Evolutionary conservation across 306 rosid genomes (phyloP).

Genomic region (Cicer chorassanicum): DNA sequence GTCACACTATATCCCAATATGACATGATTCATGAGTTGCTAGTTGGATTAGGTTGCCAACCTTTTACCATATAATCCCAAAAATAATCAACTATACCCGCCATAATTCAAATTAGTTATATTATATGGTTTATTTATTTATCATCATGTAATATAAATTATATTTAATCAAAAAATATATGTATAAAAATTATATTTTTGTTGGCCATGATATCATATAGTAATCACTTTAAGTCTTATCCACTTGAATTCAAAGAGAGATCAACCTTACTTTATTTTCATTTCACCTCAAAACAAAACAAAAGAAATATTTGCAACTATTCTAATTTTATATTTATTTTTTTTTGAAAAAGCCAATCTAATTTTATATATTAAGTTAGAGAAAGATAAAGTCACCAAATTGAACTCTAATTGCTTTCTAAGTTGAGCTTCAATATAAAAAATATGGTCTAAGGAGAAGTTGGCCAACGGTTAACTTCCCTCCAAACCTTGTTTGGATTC

Average conservation of each 20-base stretch:
- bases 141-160: too few relatives aligned
- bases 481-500: constrained; percentile 69
- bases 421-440: constrained; percentile 58
- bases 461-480: constrained; percentile 93
- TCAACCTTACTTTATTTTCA: constrained; percentile 28
- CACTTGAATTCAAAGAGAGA: constrained; percentile 48
- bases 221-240: constrained; percentile 51
- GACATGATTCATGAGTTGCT: constrained; percentile 24
- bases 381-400: constrained; percentile 32
- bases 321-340: constrained; percentile 18
- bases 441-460: constrained; percentile 56
- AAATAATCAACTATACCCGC: constrained; percentile 56
- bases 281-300: not conserved
- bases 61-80: constrained; percentile 41
- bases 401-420: constrained; percentile 57
- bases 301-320: constrained; percentile 10
- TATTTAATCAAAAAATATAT: too few relatives aligned
- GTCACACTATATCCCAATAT: constrained; percentile 37
- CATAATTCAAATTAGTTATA: constrained; percentile 60
- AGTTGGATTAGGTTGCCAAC: constrained; percentile 81
- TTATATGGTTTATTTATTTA: not conserved
- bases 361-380: too few relatives aligned
- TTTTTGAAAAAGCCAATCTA: too few relatives aligned
- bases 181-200: not conserved
- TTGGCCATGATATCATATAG: not conserved